These are phyloP conservation scores for Wallacemonas sp. DNA, from an alignment of 208 protist genomes.

Conservation along the genomic window DNA sequence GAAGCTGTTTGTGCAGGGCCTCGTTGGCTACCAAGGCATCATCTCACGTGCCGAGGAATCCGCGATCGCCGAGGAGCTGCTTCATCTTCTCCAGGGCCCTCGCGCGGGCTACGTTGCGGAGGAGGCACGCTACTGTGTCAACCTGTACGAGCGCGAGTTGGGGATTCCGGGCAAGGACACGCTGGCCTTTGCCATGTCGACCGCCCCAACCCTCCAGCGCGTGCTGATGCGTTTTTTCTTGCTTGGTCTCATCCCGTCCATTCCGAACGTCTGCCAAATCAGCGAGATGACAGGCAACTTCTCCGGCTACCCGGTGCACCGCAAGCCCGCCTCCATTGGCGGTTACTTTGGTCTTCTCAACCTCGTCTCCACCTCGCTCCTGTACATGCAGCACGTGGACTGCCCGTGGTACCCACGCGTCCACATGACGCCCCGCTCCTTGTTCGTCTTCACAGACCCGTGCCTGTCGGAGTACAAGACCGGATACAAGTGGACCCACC, in stretches of 20 bases:
- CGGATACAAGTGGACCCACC: conserved; percentile 84
- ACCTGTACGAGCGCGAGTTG: conserved; percentile 84
- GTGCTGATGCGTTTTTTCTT: conserved; percentile 81
- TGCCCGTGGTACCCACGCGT: conserved; percentile 87
- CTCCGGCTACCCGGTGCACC: conserved; percentile 85
- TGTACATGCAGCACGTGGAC: conserved; percentile 82
- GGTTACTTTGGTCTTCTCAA: conserved; percentile 87
- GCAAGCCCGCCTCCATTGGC: conserved; percentile 78
- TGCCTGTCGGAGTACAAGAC: conserved; percentile 84
- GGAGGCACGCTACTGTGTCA: conserved; percentile 89
- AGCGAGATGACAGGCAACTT: conserved; percentile 92
- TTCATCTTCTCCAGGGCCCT: conserved; percentile 68
- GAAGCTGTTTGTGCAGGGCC: conserved; percentile 75
- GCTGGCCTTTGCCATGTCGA: conserved; percentile 72
- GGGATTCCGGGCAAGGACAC: conserved; percentile 82
- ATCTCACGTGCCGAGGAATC: conserved; percentile 79
- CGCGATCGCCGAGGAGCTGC: conserved; percentile 70
- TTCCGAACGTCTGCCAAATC: conserved; percentile 88
- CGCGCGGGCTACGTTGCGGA: conserved; percentile 84
- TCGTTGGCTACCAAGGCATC: conserved; percentile 84
- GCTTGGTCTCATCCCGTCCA: conserved; percentile 76
- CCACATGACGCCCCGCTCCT: conserved; percentile 72
- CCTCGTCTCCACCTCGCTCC: conserved; percentile 79
- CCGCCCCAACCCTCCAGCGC: conserved; percentile 63
- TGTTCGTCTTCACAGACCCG: conserved; percentile 82